A percentile compares a stretch with the other conserved stretches of the same genome.
Evolutionary conservation across 805 yeast genomes (phyloP).

Genomic region (Schizosaccharomyces osmophilus): DNA sequence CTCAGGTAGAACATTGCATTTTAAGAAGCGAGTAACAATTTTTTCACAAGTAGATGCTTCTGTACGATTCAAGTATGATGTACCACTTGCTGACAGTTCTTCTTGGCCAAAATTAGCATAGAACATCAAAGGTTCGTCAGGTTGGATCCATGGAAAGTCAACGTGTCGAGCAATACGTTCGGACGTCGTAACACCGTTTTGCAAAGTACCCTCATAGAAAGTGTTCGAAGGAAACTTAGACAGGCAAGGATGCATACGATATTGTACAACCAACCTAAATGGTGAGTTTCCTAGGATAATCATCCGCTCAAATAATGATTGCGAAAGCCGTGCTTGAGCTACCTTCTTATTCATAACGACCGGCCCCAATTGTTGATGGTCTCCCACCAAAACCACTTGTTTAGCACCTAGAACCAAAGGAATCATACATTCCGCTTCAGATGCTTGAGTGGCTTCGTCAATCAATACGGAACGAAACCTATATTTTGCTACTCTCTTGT

Average conservation of each 20-base stretch:
- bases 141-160: slow-evolving; percentile 78
- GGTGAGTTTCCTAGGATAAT: slow-evolving; percentile 66
- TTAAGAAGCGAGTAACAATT: slow-evolving; percentile 43
- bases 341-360: slow-evolving; percentile 61
- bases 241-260: slow-evolving; percentile 78
- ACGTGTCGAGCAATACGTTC: slow-evolving; percentile 33
- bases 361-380: slow-evolving; percentile 88
- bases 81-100: slow-evolving; percentile 62
- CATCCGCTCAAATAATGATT: slow-evolving; percentile 69
- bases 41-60: slow-evolving; percentile 80
- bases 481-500: slow-evolving; percentile 28
- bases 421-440: slow-evolving; percentile 76
- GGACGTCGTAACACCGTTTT: slow-evolving; percentile 58
- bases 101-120: slow-evolving; percentile 80
- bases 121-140: slow-evolving; percentile 76
- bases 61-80: slow-evolving; percentile 57
- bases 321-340: slow-evolving; percentile 64
- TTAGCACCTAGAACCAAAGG: slow-evolving; percentile 77
- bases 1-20: slow-evolving; percentile 50
- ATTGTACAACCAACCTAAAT: slow-evolving; percentile 69
- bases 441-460: slow-evolving; percentile 84
- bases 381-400: slow-evolving; percentile 79
- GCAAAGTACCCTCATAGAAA: slow-evolving; percentile 80
- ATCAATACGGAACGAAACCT: slow-evolving; percentile 58
- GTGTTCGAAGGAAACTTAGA: slow-evolving; percentile 73